phyloP scores from a whole-genome alignment of 441 rosid species.

The Gossypium lobatum region DNA sequence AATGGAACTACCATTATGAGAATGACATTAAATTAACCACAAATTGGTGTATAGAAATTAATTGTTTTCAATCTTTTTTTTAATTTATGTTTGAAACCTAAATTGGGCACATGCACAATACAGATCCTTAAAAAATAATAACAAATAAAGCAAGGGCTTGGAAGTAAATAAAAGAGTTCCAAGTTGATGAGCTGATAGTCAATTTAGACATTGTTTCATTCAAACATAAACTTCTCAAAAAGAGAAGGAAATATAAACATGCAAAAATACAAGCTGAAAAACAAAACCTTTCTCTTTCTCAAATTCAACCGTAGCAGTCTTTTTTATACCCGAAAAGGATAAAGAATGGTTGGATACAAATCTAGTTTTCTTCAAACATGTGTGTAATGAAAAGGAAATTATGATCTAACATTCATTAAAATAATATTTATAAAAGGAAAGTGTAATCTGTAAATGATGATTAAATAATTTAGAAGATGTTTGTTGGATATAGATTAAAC shows the following conservation, averaged over 20 bases:
- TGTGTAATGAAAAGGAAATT: neutral
- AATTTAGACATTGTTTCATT: conserved; percentile 20
- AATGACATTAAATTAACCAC: neutral
- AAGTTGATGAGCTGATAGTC: conserved; percentile 31
- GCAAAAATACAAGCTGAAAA: neutral
- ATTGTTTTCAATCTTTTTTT: too few relatives aligned
- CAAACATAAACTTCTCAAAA: neutral
- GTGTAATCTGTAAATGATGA: too few relatives aligned
- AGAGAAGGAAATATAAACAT: neutral
- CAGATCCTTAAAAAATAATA: neutral
- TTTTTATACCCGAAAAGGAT: neutral
- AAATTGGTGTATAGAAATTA: neutral
- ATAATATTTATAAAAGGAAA: neutral
- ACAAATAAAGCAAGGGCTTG: neutral
- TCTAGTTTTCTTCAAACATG: neutral
- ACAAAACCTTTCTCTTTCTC: neutral
- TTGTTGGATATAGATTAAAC: too few relatives aligned
- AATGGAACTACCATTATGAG: neutral
- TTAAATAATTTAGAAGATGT: too few relatives aligned
- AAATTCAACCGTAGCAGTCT: neutral
- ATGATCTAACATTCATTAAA: neutral
- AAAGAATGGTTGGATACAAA: neutral
- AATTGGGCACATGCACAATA: too few relatives aligned
- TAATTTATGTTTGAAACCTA: too few relatives aligned
- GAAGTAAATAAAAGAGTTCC: conserved; percentile 10